Percentiles rank a stretch among this genome's conserved stretches.
phyloP scores from a whole-genome alignment of 805 yeast species.

The Lipomyces chichibuensis region DNA sequence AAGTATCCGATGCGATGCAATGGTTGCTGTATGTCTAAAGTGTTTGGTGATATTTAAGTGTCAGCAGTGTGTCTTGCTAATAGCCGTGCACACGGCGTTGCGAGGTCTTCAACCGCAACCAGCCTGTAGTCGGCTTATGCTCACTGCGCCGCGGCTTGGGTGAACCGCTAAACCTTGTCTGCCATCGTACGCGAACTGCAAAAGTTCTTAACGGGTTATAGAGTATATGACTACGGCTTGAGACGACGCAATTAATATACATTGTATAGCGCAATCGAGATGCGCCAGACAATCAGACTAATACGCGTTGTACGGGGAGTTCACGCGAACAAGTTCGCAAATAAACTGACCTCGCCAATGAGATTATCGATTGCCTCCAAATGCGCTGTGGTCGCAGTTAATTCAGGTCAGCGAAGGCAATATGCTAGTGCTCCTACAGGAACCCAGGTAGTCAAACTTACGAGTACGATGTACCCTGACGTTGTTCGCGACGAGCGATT shows the following conservation, averaged over 20 bases:
- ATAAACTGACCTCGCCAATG: background rate
- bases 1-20: background rate
- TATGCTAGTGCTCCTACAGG: background rate
- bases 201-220: background rate
- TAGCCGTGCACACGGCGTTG: background rate
- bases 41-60: background rate
- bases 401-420: background rate
- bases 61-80: background rate
- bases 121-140: background rate
- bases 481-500: conserved; percentile 36
- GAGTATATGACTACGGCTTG: background rate
- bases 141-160: background rate
- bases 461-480: conserved; percentile 38
- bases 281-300: background rate
- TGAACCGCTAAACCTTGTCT: background rate
- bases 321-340: background rate
- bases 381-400: background rate
- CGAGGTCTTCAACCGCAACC: background rate
- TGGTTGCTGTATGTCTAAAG: background rate
- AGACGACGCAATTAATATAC: background rate
- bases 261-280: background rate
- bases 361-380: background rate
- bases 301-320: background rate
- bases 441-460: conserved; percentile 27
- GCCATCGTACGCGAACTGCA: too few relatives aligned